Conservation (phyloP, 1,284 basidiomycete species). For the Moesziomyces parantarcticus region DNA sequence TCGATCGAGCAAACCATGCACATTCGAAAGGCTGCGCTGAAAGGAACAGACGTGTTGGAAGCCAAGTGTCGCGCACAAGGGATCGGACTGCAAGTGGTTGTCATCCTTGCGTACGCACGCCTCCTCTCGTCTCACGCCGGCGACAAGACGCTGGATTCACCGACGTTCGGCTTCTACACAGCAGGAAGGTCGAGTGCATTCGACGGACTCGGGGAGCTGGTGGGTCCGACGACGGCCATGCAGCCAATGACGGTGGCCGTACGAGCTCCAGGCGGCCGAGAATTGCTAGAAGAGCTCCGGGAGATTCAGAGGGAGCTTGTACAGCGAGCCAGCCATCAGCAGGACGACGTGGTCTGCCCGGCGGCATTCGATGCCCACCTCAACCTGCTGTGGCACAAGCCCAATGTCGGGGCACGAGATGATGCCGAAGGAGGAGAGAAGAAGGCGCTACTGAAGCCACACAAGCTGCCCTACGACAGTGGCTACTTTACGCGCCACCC, state of each 20-base stretch:
- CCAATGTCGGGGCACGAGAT: neutral
- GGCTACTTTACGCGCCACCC: slow-evolving; percentile 18
- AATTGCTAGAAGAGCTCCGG: slow-evolving; percentile 4
- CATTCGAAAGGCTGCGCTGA: slow-evolving; percentile 2
- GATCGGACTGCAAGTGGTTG: slow-evolving; percentile 16
- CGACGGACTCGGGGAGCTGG: slow-evolving; percentile 7
- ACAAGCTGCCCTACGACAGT: slow-evolving; percentile 10
- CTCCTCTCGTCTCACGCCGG: slow-evolving; percentile 5
- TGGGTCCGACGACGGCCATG: slow-evolving; percentile 13
- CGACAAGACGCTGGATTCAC: neutral
- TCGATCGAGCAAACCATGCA: slow-evolving; percentile 13
- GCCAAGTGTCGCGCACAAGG: slow-evolving; percentile 7
- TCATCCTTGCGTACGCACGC: slow-evolving; percentile 17
- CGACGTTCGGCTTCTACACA: slow-evolving; percentile 22
- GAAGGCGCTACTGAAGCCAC: slow-evolving; percentile 1
- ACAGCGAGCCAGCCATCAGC: slow-evolving; percentile 6
- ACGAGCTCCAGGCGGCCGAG: neutral
- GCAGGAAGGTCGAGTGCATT: slow-evolving; percentile 13
- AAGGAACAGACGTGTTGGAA: neutral
- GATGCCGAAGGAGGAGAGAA: neutral
- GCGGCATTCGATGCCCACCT: slow-evolving; percentile 19
- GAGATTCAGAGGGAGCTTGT: slow-evolving; percentile 10
- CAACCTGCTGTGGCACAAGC: slow-evolving; percentile 16
- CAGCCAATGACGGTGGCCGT: slow-evolving; percentile 20
- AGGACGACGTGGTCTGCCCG: neutral